Conservation (phyloP, 2,329 filamentous ascomycete genomes). For the Diplodia scrobiculata region DNA sequence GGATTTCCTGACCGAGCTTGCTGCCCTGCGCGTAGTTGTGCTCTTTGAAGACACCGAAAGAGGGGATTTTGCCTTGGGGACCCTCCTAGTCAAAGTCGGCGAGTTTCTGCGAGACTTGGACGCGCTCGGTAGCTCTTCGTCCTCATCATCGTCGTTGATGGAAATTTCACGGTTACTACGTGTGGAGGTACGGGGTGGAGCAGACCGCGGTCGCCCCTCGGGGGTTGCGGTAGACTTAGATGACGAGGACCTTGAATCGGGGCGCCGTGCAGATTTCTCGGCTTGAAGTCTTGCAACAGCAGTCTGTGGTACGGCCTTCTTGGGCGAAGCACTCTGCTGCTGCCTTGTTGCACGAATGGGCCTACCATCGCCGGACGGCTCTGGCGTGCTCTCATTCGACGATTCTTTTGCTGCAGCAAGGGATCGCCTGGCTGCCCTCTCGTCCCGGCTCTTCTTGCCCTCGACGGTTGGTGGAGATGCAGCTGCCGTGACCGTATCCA, state of each 20-base stretch:
- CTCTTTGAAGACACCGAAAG: not conserved
- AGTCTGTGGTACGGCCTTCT: constrained; percentile 3
- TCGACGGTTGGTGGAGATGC: not conserved
- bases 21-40: not conserved
- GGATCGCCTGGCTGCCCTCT: constrained; percentile 24
- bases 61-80: constrained; percentile 7
- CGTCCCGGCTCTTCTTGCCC: constrained; percentile 23
- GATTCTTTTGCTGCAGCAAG: constrained; percentile 12
- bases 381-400: constrained; percentile 8
- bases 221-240: not conserved
- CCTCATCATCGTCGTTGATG: not conserved
- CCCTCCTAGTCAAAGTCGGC: not conserved
- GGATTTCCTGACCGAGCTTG: not conserved
- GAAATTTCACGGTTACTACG: constrained; percentile 9
- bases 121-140: not conserved
- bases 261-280: not conserved
- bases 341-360: not conserved
- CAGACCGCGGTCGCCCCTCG: not conserved
- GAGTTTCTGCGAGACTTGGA: not conserved
- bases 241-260: not conserved
- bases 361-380: not conserved
- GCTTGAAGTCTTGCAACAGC: not conserved
- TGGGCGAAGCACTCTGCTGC: constrained; percentile 6
- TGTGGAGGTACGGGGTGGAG: not conserved
- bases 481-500: constrained; percentile 4